phyloP scores from a whole-genome alignment of 306 rosid genomes.

The Arachis stenosperma region DNA sequence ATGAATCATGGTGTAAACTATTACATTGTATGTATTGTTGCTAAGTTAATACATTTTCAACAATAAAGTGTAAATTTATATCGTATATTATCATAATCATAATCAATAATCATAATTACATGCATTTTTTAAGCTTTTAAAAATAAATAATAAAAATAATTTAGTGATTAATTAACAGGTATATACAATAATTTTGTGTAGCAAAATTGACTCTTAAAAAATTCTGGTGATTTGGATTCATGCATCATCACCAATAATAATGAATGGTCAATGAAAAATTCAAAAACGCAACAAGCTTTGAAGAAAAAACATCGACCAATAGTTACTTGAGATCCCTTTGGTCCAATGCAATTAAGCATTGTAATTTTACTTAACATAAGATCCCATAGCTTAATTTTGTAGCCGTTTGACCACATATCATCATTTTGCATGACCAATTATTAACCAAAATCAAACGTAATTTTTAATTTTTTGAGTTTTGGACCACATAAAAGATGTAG shows the following conservation, averaged over 20 bases:
- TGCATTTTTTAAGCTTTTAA: no score
- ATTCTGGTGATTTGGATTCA: conserved; percentile 20
- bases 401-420: conserved; percentile 52
- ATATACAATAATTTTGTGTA: neutral
- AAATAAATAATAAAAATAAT: neutral
- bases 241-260: conserved; percentile 6
- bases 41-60: no score
- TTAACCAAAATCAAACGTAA: conserved; percentile 39
- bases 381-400: conserved; percentile 24
- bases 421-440: conserved; percentile 46
- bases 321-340: conserved; percentile 38
- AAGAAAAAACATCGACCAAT: conserved; percentile 45
- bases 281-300: conserved; percentile 19
- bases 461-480: neutral
- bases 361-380: conserved; percentile 36
- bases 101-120: no score
- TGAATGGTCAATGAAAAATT: conserved; percentile 24
- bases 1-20: no score
- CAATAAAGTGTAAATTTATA: no score
- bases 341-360: neutral
- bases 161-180: neutral
- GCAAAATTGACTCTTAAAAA: conserved; percentile 12
- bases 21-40: no score
- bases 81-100: no score
- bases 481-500: conserved; percentile 34